A percentile compares a stretch with the other conserved stretches of the same genome.
These are phyloP conservation scores for Xanthoconium separans DNA, from an alignment of 1,284 basidiomycete genomes.

Conservation along the genomic window DNA sequence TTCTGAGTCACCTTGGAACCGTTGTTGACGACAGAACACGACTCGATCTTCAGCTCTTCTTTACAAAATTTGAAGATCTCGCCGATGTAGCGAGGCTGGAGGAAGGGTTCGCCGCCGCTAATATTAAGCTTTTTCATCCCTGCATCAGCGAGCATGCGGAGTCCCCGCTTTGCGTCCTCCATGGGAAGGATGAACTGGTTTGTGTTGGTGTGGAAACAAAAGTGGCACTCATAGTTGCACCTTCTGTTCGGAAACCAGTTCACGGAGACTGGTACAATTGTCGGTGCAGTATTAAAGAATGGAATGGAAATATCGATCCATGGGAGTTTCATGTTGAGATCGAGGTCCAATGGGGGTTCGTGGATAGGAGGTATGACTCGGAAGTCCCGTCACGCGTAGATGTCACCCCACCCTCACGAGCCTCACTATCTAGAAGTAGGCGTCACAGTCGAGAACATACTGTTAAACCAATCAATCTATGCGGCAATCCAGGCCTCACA, in stretches of 20 bases:
- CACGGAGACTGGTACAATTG: slow-evolving; percentile 13
- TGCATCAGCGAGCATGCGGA: slow-evolving; percentile 34
- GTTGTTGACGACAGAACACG: slow-evolving; percentile 37
- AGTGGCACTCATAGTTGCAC: slow-evolving; percentile 37
- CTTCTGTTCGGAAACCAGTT: slow-evolving; percentile 21
- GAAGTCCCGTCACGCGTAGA: not conserved
- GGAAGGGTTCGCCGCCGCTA: slow-evolving; percentile 40
- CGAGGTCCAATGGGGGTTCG: not conserved
- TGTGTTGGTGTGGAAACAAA: slow-evolving; percentile 39
- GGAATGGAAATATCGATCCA: slow-evolving; percentile 22
- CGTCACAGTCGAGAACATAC: not conserved
- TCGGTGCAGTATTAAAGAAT: slow-evolving; percentile 11
- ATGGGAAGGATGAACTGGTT: slow-evolving; percentile 34
- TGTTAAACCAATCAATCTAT: not conserved
- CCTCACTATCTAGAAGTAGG: not conserved
- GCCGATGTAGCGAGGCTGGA: slow-evolving; percentile 36
- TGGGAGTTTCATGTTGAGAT: slow-evolving; percentile 17
- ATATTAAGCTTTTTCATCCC: slow-evolving; percentile 44
- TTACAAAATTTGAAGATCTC: slow-evolving; percentile 41
- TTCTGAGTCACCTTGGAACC: slow-evolving; percentile 39
- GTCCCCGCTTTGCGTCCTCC: slow-evolving; percentile 34
- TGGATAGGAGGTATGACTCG: not conserved
- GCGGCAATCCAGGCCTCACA: not conserved
- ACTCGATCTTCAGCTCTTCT: slow-evolving; percentile 37
- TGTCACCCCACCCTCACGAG: too few relatives aligned